These are phyloP conservation scores for Endoconidiophora laricicola DNA, from an alignment of 2,329 filamentous ascomycete genomes.

Conservation along the genomic window DNA sequence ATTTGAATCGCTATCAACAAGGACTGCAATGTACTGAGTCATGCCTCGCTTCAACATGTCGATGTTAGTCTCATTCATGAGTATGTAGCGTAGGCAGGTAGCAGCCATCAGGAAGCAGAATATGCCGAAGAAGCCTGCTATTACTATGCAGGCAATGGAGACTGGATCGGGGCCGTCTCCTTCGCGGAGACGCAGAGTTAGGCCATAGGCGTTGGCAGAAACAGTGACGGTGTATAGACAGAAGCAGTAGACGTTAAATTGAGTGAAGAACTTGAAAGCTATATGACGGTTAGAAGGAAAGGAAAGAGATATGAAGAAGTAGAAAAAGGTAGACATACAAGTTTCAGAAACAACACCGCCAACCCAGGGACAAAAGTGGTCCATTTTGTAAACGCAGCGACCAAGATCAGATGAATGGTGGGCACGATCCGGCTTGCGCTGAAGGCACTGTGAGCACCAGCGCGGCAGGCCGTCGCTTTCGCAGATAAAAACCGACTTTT, in stretches of 20 bases:
- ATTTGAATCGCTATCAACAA: slow-evolving; percentile 30
- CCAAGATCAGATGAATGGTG: slow-evolving; percentile 75
- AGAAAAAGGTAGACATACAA: slow-evolving; percentile 26
- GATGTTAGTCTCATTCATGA: slow-evolving; percentile 67
- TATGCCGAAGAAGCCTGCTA: slow-evolving; percentile 59
- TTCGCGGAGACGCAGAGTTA: slow-evolving; percentile 35
- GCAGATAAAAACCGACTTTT: slow-evolving; percentile 69
- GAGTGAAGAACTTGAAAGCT: slow-evolving; percentile 83
- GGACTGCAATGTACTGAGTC: slow-evolving; percentile 58
- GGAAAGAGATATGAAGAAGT: neutral
- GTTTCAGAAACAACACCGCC: slow-evolving; percentile 81
- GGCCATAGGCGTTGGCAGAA: slow-evolving; percentile 45
- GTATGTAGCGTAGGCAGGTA: slow-evolving; percentile 52
- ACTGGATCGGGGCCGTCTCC: slow-evolving; percentile 33
- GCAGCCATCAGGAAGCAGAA: slow-evolving; percentile 64
- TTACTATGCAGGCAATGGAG: slow-evolving; percentile 47
- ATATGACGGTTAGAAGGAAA: neutral
- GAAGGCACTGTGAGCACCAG: slow-evolving; percentile 71
- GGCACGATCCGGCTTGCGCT: slow-evolving; percentile 75
- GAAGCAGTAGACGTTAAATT: slow-evolving; percentile 62
- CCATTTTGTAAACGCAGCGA: slow-evolving; percentile 77
- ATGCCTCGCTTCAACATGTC: slow-evolving; percentile 52
- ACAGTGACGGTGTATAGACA: slow-evolving; percentile 50
- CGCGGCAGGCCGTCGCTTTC: slow-evolving; percentile 67
- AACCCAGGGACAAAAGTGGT: slow-evolving; percentile 95